Conservation (phyloP, 169 alveolate genomes). For the Plasmodium knowlesi region DNA sequence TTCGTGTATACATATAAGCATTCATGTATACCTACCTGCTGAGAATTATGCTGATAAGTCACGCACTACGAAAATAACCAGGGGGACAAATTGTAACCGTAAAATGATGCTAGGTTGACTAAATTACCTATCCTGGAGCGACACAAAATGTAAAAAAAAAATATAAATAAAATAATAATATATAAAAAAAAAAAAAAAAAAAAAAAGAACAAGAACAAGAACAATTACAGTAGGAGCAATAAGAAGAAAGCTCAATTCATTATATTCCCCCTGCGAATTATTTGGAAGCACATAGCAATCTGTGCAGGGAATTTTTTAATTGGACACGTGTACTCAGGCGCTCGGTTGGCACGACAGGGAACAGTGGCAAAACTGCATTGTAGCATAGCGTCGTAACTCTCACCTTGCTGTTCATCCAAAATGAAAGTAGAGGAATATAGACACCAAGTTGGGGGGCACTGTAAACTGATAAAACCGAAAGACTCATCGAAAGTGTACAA, state of each 20-base stretch:
- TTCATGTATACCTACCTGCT: background rate
- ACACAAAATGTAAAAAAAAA: background rate
- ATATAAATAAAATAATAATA: background rate
- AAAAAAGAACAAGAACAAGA: no score
- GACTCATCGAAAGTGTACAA: constrained; percentile 81
- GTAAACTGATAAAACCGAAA: constrained; percentile 78
- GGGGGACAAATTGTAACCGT: background rate
- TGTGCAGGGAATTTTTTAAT: background rate
- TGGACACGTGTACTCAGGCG: background rate
- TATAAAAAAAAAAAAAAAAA: background rate
- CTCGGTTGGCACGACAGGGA: background rate
- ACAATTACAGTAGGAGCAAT: background rate
- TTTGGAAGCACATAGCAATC: background rate
- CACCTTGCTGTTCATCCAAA: background rate
- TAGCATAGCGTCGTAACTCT: background rate
- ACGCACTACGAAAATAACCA: background rate
- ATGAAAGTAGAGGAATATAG: constrained; percentile 80
- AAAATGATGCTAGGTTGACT: background rate
- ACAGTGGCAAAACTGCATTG: background rate
- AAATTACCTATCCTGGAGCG: background rate
- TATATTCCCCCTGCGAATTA: background rate
- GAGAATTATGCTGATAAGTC: background rate
- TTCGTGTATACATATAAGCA: constrained; percentile 9
- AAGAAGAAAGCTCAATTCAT: background rate
- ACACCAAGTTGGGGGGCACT: constrained; percentile 85